Evolutionary conservation across 2,329 filamentous ascomycete species (phyloP).

Genomic region (Chalaropsis ovoidea): DNA sequence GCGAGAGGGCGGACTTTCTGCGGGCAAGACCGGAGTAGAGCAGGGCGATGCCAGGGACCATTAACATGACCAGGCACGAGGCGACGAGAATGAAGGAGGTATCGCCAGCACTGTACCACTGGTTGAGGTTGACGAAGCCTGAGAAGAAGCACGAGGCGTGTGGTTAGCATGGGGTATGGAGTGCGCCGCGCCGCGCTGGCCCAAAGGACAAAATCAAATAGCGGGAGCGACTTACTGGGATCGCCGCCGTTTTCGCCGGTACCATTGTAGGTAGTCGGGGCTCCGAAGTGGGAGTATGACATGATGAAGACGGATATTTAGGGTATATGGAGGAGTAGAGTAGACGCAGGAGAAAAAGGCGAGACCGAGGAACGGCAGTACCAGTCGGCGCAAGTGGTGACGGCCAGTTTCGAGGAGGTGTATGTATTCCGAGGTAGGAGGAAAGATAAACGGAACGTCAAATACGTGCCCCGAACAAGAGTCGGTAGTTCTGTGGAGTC

Average conservation of each 20-base stretch:
- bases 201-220: slow-evolving; percentile 7
- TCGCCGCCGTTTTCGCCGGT: slow-evolving; percentile 60
- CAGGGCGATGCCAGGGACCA: slow-evolving; percentile 94
- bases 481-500: not conserved
- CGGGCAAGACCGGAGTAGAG: slow-evolving; percentile 96
- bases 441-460: not conserved
- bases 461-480: slow-evolving; percentile 1
- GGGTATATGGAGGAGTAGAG: too few species aligned
- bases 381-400: not conserved
- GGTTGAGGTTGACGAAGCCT: slow-evolving; percentile 84
- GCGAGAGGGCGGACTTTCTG: slow-evolving; percentile 89
- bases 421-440: not conserved
- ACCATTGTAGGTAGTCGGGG: slow-evolving; percentile 53
- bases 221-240: slow-evolving; percentile 36
- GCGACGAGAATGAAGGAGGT: slow-evolving; percentile 86
- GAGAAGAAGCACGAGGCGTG: slow-evolving; percentile 20
- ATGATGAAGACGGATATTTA: slow-evolving; percentile 32
- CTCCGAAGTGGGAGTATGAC: slow-evolving; percentile 51
- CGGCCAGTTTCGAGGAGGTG: not conserved
- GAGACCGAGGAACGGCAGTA: not conserved
- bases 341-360: not conserved
- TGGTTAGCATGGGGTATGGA: slow-evolving; percentile 1
- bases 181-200: not conserved
- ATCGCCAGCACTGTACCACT: slow-evolving; percentile 88
- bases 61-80: slow-evolving; percentile 87